A percentile compares a stretch with the other conserved stretches of the same genome.
These are phyloP conservation scores for Alliaria petiolata DNA, from an alignment of 345 rosid species.

Conservation along the genomic window DNA sequence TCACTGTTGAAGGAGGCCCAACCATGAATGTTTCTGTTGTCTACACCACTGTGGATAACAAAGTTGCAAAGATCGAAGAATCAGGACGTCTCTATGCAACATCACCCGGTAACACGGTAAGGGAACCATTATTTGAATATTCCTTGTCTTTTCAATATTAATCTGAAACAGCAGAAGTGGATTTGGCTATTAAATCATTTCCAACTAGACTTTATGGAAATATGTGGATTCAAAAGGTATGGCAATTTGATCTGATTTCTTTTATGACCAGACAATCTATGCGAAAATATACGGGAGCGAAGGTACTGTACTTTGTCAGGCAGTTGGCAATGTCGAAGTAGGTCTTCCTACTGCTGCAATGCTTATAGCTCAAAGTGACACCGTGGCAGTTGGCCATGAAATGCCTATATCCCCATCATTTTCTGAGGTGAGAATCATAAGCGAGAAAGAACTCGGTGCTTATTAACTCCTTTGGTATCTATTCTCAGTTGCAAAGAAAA, in stretches of 20 bases:
- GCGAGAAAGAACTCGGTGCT: conserved; percentile 14
- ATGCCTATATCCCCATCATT: conserved; percentile 79
- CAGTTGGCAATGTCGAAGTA: conserved; percentile 51
- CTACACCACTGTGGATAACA: conserved; percentile 53
- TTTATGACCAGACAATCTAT: conserved; percentile 53
- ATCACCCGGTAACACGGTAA: conserved; percentile 88
- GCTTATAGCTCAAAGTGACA: conserved; percentile 73
- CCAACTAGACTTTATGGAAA: background rate
- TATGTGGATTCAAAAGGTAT: background rate
- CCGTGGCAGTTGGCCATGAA: conserved; percentile 65
- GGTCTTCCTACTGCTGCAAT: conserved; percentile 70
- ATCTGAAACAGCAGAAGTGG: conserved; percentile 1
- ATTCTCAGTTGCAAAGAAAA: too few species aligned
- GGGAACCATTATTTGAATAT: conserved; percentile 11
- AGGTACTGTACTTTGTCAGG: conserved; percentile 59
- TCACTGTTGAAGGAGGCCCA: conserved; percentile 82
- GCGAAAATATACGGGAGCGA: conserved; percentile 63
- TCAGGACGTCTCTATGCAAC: conserved; percentile 63
- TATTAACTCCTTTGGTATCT: conserved; percentile 8
- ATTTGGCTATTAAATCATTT: too few species aligned
- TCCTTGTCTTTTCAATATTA: conserved; percentile 3
- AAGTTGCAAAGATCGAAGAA: conserved; percentile 53
- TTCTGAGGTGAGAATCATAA: conserved; percentile 57
- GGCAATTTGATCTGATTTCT: conserved; percentile 17
- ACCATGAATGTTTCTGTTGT: conserved; percentile 63